These are phyloP conservation scores for Aristolochia californica DNA, from an alignment of 164 flowering plant species.

Conservation along the genomic window DNA sequence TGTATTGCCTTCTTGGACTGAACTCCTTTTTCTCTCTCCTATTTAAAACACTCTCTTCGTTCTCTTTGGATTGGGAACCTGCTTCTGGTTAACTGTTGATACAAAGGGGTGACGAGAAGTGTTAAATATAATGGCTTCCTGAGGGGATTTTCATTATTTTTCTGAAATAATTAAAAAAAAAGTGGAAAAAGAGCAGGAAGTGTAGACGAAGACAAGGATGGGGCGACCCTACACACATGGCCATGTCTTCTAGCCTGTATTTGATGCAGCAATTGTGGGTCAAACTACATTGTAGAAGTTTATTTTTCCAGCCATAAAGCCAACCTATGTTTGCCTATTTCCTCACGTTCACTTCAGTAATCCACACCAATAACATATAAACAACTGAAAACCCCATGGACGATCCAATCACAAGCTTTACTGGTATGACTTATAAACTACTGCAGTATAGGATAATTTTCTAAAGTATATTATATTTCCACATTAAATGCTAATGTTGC, in stretches of 20 bases:
- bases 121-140: conserved; percentile 30
- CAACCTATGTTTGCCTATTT: too few relatives aligned
- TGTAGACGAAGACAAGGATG: conserved; percentile 31
- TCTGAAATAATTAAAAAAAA: conserved; percentile 5
- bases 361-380: too few relatives aligned
- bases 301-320: conserved; percentile 1
- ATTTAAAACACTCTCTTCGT: conserved; percentile 5
- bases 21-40: not conserved
- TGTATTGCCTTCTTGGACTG: not conserved
- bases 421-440: too few relatives aligned
- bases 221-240: conserved; percentile 49
- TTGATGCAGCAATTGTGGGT: conserved; percentile 23
- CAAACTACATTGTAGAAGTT: conserved; percentile 13
- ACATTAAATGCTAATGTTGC: conserved; percentile 7
- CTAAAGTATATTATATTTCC: conserved; percentile 9
- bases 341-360: too few relatives aligned
- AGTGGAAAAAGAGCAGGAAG: conserved; percentile 18
- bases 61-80: conserved; percentile 9
- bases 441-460: conserved; percentile 6
- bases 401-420: too few relatives aligned
- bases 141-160: conserved; percentile 23
- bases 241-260: conserved; percentile 33
- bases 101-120: conserved; percentile 9
- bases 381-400: too few relatives aligned
- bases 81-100: conserved; percentile 25